Evolutionary conservation across 768 basidiomycete genomes (phyloP).

Genomic region (Boletus huronensis): DNA sequence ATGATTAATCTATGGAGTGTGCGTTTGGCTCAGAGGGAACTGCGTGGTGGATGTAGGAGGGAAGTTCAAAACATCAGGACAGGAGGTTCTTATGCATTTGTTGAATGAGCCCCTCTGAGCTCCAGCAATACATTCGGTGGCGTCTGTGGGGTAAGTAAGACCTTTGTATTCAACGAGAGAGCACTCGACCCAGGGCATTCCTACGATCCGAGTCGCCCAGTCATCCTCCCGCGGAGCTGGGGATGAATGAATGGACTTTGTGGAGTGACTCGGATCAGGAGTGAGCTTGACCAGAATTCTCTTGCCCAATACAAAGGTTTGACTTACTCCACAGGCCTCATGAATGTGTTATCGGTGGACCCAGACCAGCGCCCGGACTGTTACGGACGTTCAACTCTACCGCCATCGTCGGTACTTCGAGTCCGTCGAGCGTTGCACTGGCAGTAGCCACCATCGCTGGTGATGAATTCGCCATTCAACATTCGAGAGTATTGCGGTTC

Average conservation of each 20-base stretch:
- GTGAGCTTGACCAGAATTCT: not conserved
- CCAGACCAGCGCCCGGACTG: no score
- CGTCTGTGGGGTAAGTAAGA: not conserved
- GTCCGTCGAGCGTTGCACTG: not conserved
- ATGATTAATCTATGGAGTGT: not conserved
- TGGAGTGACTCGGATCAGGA: not conserved
- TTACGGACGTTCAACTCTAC: not conserved
- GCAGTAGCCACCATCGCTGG: no score
- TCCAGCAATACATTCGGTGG: not conserved
- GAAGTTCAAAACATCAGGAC: accelerated
- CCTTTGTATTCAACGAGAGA: not conserved
- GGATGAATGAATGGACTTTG: not conserved
- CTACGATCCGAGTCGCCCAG: not conserved
- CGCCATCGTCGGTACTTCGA: not conserved
- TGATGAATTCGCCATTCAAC: not conserved
- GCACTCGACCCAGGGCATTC: not conserved
- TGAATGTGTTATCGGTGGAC: not conserved
- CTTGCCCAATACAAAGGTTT: not conserved
- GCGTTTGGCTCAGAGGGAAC: not conserved
- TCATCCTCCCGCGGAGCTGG: not conserved
- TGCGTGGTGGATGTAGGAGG: not conserved
- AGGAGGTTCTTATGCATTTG: not conserved
- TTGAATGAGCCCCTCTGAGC: not conserved
- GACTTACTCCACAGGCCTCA: not conserved
- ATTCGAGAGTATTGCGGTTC: not conserved